Conservation (phyloP, 768 basidiomycete species). For the Trametes sanguinea region DNA sequence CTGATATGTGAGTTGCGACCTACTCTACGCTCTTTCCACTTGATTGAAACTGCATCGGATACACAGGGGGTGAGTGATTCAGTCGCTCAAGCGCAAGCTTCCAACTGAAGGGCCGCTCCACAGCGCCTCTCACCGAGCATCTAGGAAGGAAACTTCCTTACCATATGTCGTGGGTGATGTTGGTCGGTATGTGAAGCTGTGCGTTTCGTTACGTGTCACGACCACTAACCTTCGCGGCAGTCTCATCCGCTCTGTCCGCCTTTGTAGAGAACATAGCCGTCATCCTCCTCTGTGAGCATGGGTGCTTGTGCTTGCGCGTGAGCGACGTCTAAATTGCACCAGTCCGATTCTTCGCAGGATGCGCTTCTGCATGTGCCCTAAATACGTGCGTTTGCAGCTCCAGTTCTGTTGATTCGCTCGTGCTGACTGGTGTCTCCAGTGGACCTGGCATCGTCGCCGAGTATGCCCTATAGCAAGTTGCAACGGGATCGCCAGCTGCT, state of each 20-base stretch:
- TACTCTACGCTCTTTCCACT: neutral
- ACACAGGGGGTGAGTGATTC: conserved; percentile 9
- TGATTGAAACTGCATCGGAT: no score
- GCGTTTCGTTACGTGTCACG: neutral
- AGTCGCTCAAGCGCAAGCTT: neutral
- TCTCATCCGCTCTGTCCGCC: conserved; percentile 13
- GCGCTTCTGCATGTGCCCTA: conserved; percentile 19
- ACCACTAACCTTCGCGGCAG: neutral
- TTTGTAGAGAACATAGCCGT: conserved; percentile 21
- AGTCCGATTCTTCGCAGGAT: conserved; percentile 25
- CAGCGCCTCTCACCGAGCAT: conserved; percentile 23
- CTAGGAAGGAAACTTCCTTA: conserved; percentile 20
- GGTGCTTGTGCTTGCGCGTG: neutral
- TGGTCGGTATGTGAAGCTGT: conserved; percentile 13
- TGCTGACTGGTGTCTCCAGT: neutral
- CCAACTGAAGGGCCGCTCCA: neutral
- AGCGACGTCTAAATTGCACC: neutral
- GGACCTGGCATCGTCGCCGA: conserved; percentile 20
- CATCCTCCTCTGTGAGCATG: conserved; percentile 21
- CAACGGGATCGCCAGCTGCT: no score
- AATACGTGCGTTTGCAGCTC: conserved; percentile 15
- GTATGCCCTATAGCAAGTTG: neutral
- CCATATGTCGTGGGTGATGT: conserved; percentile 20
- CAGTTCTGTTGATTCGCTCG: neutral
- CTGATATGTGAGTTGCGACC: conserved; percentile 21